Evolutionary conservation across 331 rosid genomes (phyloP).

Genomic region (Telfairia occidentalis): DNA sequence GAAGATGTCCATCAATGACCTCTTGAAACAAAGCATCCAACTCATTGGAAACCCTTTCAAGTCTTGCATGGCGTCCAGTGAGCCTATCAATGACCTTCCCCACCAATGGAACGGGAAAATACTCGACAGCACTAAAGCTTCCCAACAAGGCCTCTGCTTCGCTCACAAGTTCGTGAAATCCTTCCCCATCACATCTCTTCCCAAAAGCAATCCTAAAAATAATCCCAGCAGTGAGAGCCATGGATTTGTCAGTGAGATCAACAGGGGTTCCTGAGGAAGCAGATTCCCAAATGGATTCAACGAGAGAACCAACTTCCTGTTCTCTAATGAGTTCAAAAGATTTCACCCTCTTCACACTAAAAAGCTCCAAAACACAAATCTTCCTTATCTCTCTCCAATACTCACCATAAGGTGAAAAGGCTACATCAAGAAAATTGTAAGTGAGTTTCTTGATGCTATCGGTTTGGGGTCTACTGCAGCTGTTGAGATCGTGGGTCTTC

Average conservation of each 20-base stretch:
- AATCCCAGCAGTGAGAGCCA: slow-evolving; percentile 17
- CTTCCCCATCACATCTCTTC: slow-evolving; percentile 16
- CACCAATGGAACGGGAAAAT: slow-evolving; percentile 7
- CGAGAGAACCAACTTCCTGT: slow-evolving; percentile 22
- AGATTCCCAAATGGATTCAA: slow-evolving; percentile 17
- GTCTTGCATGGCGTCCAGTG: slow-evolving; percentile 9
- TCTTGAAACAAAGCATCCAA: slow-evolving; percentile 19
- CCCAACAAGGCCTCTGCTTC: slow-evolving; percentile 10
- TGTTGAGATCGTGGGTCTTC: slow-evolving; percentile 19
- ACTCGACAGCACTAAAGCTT: slow-evolving; percentile 14
- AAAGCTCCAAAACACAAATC: slow-evolving; percentile 27
- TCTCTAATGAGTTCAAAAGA: slow-evolving; percentile 21
- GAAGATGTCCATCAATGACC: slow-evolving; percentile 28
- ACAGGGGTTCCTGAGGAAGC: slow-evolving; percentile 14
- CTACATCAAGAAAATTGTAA: slow-evolving; percentile 17
- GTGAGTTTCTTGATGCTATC: neutral
- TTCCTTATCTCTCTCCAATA: slow-evolving; percentile 34
- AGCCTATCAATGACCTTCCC: slow-evolving; percentile 24
- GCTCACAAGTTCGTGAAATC: slow-evolving; percentile 15
- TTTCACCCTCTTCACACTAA: slow-evolving; percentile 22
- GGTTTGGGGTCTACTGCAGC: slow-evolving; percentile 19
- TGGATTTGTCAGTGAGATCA: slow-evolving; percentile 36
- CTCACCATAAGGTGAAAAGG: slow-evolving; percentile 21
- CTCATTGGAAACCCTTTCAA: slow-evolving; percentile 13
- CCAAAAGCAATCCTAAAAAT: slow-evolving; percentile 30